Evolutionary conservation across 768 basidiomycete species (phyloP), one percentile per base, ranked within the genome.

Genomic region (Tulasnella calospora): DNA sequence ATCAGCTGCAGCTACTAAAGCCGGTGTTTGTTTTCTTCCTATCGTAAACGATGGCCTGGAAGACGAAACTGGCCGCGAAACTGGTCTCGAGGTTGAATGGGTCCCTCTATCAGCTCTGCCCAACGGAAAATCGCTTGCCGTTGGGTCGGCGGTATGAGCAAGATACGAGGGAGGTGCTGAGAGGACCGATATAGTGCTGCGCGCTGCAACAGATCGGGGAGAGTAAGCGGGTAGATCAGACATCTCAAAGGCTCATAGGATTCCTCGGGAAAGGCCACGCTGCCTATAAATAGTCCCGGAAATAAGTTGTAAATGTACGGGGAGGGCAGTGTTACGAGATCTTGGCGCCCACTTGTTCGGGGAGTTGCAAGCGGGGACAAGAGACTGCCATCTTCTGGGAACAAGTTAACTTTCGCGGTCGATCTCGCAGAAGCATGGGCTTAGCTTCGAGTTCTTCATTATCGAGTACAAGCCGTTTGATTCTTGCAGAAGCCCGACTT

Each of bases 1-100:
- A 8, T 78, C 69, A 6, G 21, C 2, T 17, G 70, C 19, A 38
- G 41, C 7, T 30, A 81, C 79, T 23, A 81, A 55, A 4, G 74
- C 70, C 13, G 57, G 55, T 17, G 73, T 71, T 4, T 79, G 57
- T 9, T 74, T 72, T 13, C 47, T 61, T 15, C 79, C 79, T 30
- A 80, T 61, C 3, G 44, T 51, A 38, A 41, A 75, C n/a, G 44
- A 47, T 0, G 71, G 33, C 61, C 61, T 67, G 12, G 61, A 67
- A 8, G 51, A 51, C 23, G 51, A 51, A n/a, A 12, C 21, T n/a
- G 23, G 51, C n/a, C 51, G 51, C 9, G 51, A 51, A n/a, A 23
- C 51, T 51, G 21, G 51, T 51, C 51, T 21, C 51, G 23, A 8
- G 23, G 51, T 0, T 51, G 21, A 23, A 51, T 8, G 51, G 51